Percentiles rank a stretch among this genome's conserved stretches.
phyloP scores from a whole-genome alignment of 2,329 filamentous ascomycete genomes.

The Colletotrichum tropicicola region DNA sequence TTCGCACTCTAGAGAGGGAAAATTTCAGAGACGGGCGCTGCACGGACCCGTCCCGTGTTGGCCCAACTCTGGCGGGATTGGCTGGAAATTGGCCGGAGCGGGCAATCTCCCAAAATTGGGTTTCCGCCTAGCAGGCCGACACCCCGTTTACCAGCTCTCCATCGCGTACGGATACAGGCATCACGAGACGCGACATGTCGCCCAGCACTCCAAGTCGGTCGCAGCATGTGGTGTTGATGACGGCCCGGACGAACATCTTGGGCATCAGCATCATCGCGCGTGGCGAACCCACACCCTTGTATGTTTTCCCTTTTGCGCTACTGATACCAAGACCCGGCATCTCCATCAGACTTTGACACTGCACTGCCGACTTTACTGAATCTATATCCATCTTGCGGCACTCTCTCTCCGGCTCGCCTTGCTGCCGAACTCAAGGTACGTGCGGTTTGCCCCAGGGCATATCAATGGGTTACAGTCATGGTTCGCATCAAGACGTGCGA shows the following conservation, averaged over 20 bases:
- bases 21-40: conserved; percentile 8
- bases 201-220: not conserved
- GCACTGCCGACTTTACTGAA: conserved; percentile 7
- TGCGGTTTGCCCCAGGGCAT: too few relatives aligned
- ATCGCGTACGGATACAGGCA: conserved; percentile 3
- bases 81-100: conserved; percentile 20
- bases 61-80: conserved; percentile 16
- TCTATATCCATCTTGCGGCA: conserved; percentile 3
- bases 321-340: not conserved
- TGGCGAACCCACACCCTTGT: conserved; percentile 10
- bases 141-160: conserved; percentile 4
- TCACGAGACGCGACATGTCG: not conserved
- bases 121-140: conserved; percentile 9
- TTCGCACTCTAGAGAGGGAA: not conserved
- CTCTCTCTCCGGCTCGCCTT: conserved; percentile 1
- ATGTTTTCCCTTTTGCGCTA: not conserved
- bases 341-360: conserved; percentile 14
- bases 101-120: conserved; percentile 24
- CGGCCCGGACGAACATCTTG: not conserved
- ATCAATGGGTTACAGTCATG: not conserved
- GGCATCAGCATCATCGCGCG: conserved; percentile 17
- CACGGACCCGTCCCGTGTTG: conserved; percentile 18
- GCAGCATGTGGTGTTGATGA: not conserved
- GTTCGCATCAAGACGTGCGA: conserved; percentile 2
- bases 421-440: not conserved